A percentile compares a stretch with the other conserved stretches of the same genome.
Evolutionary conservation across 306 rosid species (phyloP).

Genomic region (Luffa acutangula): DNA sequence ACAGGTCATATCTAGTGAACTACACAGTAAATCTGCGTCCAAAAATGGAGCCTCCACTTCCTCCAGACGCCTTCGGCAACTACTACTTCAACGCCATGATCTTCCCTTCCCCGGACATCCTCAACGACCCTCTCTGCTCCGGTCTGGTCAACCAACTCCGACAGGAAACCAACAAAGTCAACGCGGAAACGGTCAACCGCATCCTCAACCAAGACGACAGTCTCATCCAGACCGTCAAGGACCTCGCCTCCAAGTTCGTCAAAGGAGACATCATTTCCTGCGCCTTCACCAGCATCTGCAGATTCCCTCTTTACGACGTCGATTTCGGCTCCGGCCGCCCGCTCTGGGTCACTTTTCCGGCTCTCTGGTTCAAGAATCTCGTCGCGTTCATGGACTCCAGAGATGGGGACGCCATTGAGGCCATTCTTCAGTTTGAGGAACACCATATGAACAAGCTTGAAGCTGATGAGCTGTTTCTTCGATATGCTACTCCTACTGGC

Average conservation of each 20-base stretch:
- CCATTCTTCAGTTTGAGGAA: constrained; percentile 28
- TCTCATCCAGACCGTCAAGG: constrained; percentile 14
- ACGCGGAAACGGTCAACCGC: constrained; percentile 16
- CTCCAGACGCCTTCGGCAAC: constrained; percentile 15
- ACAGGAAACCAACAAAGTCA: constrained; percentile 19
- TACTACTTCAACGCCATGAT: constrained; percentile 7
- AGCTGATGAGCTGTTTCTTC: constrained; percentile 1
- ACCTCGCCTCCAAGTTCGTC: constrained; percentile 7
- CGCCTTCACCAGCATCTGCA: constrained; percentile 31
- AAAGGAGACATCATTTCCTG: constrained; percentile 24
- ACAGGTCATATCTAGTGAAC: background rate
- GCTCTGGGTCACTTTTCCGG: constrained; percentile 31
- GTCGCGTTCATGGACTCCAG: constrained; percentile 34
- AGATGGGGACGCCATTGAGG: constrained; percentile 39
- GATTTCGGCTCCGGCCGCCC: constrained; percentile 63
- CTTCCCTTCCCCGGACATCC: background rate
- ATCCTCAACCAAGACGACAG: constrained; percentile 10
- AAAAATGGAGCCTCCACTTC: constrained; percentile 14
- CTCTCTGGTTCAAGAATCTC: constrained; percentile 28
- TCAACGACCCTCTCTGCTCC: background rate
- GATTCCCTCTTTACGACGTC: constrained; percentile 41
- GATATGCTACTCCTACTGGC: background rate
- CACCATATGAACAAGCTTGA: constrained; percentile 31
- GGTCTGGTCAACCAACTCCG: background rate
- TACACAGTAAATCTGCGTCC: constrained; percentile 5